Conservation (phyloP, 176 grass and related monocot genomes). For the Typha latifolia region DNA sequence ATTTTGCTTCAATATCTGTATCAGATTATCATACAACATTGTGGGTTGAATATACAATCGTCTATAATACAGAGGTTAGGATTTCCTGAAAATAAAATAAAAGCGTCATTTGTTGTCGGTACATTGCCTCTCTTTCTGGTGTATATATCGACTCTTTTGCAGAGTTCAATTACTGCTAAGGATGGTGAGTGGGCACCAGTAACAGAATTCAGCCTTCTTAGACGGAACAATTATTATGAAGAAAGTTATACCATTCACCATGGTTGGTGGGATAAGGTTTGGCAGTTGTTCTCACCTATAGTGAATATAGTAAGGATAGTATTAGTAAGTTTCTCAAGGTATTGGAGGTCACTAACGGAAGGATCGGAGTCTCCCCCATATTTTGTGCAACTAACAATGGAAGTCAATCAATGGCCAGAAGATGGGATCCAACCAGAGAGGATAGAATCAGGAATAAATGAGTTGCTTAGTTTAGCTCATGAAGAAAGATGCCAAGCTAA, state of each 20-base stretch:
- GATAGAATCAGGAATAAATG: constrained; percentile 91
- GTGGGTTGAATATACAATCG: constrained; percentile 67
- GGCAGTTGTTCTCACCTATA: constrained; percentile 44
- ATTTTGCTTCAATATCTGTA: constrained; percentile 90
- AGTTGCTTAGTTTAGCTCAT: constrained; percentile 57
- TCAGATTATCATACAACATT: constrained; percentile 98
- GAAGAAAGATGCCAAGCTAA: constrained; percentile 73
- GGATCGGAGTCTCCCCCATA: constrained; percentile 92
- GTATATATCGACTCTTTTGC: constrained; percentile 87
- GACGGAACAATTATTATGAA: constrained; percentile 46
- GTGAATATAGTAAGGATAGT: constrained; percentile 50
- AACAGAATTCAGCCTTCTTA: constrained; percentile 77
- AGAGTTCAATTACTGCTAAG: constrained; percentile 91
- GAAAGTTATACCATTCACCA: constrained; percentile 31
- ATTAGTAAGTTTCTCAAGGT: constrained; percentile 62
- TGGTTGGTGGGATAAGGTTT: constrained; percentile 39
- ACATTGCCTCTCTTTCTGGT: constrained; percentile 89
- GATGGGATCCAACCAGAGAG: constrained; percentile 95
- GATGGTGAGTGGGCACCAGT: constrained; percentile 96
- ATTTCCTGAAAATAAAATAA: constrained; percentile 83
- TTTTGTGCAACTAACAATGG: constrained; percentile 95
- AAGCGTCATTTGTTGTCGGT: constrained; percentile 86
- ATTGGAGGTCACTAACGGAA: constrained; percentile 89
- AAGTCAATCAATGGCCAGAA: constrained; percentile 87
- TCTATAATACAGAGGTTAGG: constrained; percentile 75